Percentiles rank a stretch among this genome's conserved stretches.
Conservation (phyloP, 2,329 filamentous ascomycete genomes). For the Phialophora expanda region DNA sequence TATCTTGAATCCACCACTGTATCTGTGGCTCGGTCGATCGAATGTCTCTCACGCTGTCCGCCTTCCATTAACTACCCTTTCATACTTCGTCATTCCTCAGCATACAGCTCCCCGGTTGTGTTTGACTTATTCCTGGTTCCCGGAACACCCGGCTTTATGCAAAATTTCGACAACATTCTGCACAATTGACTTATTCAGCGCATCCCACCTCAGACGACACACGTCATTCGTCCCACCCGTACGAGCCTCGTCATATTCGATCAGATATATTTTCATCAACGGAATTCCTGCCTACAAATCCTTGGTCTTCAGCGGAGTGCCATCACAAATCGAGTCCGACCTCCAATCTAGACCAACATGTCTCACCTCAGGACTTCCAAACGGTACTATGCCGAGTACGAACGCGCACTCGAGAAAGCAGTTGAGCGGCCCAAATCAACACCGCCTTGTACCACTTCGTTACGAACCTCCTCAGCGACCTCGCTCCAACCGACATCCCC, state of each 20-base stretch:
- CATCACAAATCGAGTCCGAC: neutral
- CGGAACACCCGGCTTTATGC: conserved; percentile 9
- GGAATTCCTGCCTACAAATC: neutral
- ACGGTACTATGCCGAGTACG: conserved; percentile 28
- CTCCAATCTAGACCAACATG: conserved; percentile 10
- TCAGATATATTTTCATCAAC: conserved; percentile 10
- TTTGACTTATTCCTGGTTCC: conserved; percentile 2
- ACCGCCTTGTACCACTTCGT: conserved; percentile 27
- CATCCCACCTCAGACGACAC: conserved; percentile 14
- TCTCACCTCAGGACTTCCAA: conserved; percentile 20
- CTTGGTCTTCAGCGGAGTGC: neutral
- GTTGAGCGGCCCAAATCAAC: conserved; percentile 23
- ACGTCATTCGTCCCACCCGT: conserved; percentile 13
- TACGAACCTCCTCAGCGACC: conserved; percentile 30
- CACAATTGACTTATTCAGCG: conserved; percentile 20
- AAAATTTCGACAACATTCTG: neutral
- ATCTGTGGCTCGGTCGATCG: conserved; percentile 3
- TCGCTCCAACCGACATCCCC: conserved; percentile 34
- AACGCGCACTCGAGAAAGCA: conserved; percentile 20
- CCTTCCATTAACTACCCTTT: neutral
- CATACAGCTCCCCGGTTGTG: neutral
- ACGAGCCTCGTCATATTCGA: neutral
- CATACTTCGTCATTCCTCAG: conserved; percentile 4
- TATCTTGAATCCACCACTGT: conserved; percentile 4
- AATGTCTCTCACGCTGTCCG: neutral